Base-by-base conservation (phyloP, 345 rosid species). In the Boechera divaricarpa region DNA sequence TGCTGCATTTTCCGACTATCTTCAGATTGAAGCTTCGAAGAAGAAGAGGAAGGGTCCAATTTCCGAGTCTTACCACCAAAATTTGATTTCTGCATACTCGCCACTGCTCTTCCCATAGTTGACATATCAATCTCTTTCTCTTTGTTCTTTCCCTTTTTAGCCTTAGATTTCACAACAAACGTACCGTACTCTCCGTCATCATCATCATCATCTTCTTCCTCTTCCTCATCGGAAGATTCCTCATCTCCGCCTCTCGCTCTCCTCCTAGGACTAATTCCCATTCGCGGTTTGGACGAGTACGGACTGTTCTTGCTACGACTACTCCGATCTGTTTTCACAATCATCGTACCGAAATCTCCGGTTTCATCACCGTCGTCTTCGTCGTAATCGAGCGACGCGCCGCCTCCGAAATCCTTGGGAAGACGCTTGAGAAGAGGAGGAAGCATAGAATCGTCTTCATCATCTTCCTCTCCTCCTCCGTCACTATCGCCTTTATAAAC, bases 351-450 rank as follows among this genome's bases (percentile, higher is more conserved):
- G 54, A 87, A 94, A 69, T 90, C 97, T 9, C 76, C 86, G 4
- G 33, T 66, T 4, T 10, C 82, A 1, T 69, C 82, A 6, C 74
- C 74, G 73, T 82, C 88, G 55, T 77, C 88, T 0, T 85, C 83
- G 70, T 87, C 96, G 77, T 82, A 89, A 76, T 86, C 90, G 24
- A 80, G 48, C 13, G 87, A 74, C 48, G 85, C 76, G 26, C 85
- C 91, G 38, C 95, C 93, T 0, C 96, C 99, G 70, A 92, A 91
- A 79, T 91, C 98, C 60, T 91, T 95, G 51, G 97, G 94, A 6
- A 95, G 91, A 79, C 87, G 93, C 70, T 88, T 89, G 80, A 95
- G 91, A 9, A 95, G 97, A 15, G 91, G 94, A 62, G 99, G 99
- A 54, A 91, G 90, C 33, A 86, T 70, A 18, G 90, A 81, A 32